Evolutionary conservation across 805 yeast species (phyloP), one percentile per base, ranked within the genome.

Genomic region (Kuraishia piskuri): DNA sequence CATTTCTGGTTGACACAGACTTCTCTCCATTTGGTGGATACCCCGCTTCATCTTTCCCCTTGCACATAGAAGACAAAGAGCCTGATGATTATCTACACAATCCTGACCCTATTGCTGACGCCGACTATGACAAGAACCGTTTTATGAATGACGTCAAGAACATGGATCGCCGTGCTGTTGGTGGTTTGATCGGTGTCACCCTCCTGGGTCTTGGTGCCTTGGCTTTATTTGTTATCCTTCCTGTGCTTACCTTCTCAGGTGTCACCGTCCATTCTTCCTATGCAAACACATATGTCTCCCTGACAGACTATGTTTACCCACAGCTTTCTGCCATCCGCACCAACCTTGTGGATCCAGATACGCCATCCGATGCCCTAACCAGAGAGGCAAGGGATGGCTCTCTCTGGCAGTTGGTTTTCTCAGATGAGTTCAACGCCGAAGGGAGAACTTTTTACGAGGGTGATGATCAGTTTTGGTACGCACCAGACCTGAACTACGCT

Each of bases 1-100:
- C 80, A 14, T 75, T 75, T 58, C 55, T 76, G 50, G 75, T 73
- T 46, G 83, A 77, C 61, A 78, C 83, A 22, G 94, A 86, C 62
- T 83, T 84, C 59, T 82, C 88, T 50, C 99, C 98, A 2, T 92
- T 92, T 71, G 99, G 98, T 51, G 98, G 98, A 17, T 92, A 88
- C 68, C 98, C 99, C 0, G 95, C 96, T 8, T 77, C 90, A 19
- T 83, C 90, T 3, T 92, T 92, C 72, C 99, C 99, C 1, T 73
- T 92, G 54, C 85, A 80, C 60, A 83, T 94, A 58, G 97, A 92
- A 55, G 98, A 92, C 61, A 89, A 89, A 69, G 99, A 92, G 69
- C 86, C 88, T 9, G 99, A 92, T 71, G 99, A 92, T 68, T 91
- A 89, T 64, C 67, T 94, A 59, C 98, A 92, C 69, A 94, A 92